phyloP scores from a whole-genome alignment of 345 rosid genomes.

The Hibiscus trionum region DNA sequence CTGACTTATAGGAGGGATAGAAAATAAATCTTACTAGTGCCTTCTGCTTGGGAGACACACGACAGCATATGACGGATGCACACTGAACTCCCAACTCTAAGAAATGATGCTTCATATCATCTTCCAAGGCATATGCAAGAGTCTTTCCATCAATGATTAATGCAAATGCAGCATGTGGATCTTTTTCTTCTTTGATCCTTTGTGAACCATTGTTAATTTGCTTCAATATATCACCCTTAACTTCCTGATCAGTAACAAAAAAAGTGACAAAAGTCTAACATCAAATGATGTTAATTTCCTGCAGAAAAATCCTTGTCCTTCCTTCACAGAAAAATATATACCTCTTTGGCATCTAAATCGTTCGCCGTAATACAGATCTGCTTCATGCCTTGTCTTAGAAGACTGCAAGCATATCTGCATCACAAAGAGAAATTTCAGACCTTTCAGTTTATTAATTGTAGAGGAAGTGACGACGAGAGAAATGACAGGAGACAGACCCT shows the following conservation, averaged over 20 bases:
- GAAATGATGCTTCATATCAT: slow-evolving; percentile 76
- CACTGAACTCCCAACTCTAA: slow-evolving; percentile 83
- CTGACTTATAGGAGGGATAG: not conserved
- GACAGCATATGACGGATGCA: slow-evolving; percentile 97
- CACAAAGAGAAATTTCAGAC: slow-evolving; percentile 14
- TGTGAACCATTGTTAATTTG: slow-evolving; percentile 80
- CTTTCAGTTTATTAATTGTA: slow-evolving; percentile 9
- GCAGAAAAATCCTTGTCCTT: slow-evolving; percentile 4
- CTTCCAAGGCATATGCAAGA: slow-evolving; percentile 68
- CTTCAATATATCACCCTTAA: slow-evolving; percentile 55
- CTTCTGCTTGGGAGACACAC: slow-evolving; percentile 97
- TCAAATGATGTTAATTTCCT: slow-evolving; percentile 19
- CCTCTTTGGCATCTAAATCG: slow-evolving; percentile 55
- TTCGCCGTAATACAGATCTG: slow-evolving; percentile 61
- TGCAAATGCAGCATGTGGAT: too few species aligned
- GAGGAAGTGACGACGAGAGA: slow-evolving; percentile 9
- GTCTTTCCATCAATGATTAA: slow-evolving; percentile 20
- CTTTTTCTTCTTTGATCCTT: slow-evolving; percentile 56
- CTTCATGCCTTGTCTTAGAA: slow-evolving; percentile 94
- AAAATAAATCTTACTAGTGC: slow-evolving; percentile 54
- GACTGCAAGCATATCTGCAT: slow-evolving; percentile 83
- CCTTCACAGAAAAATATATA: slow-evolving; percentile 22
- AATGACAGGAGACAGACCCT: slow-evolving; percentile 46
- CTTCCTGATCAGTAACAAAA: slow-evolving; percentile 38
- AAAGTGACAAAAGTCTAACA: slow-evolving; percentile 17